These are phyloP conservation scores for Colletotrichum godetiae DNA, from an alignment of 2,329 filamentous ascomycete species.

Conservation along the genomic window DNA sequence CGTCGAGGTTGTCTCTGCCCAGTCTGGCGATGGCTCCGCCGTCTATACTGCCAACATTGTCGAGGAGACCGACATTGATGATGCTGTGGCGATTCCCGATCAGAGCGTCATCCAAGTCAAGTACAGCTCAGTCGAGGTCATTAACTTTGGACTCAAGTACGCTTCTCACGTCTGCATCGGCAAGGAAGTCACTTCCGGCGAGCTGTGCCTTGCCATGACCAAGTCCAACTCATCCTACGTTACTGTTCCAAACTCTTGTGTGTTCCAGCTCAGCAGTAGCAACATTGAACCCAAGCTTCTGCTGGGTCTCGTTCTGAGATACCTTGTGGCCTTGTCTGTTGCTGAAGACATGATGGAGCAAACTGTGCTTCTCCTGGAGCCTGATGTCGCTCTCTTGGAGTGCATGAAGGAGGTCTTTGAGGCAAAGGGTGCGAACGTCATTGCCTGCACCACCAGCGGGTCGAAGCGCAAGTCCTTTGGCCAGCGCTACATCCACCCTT, in stretches of 20 bases:
- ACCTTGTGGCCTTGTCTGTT: slow-evolving; percentile 38
- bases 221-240: slow-evolving; percentile 49
- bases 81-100: neutral
- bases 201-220: slow-evolving; percentile 44
- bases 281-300: slow-evolving; percentile 37
- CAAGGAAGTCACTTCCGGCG: slow-evolving; percentile 39
- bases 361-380: slow-evolving; percentile 47
- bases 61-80: slow-evolving; percentile 33
- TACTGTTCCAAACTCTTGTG: slow-evolving; percentile 37
- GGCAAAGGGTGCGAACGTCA: slow-evolving; percentile 28
- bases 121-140: slow-evolving; percentile 49
- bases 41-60: slow-evolving; percentile 38
- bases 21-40: slow-evolving; percentile 32
- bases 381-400: slow-evolving; percentile 44
- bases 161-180: slow-evolving; percentile 48
- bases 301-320: slow-evolving; percentile 40
- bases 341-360: slow-evolving; percentile 19
- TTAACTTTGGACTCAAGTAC: slow-evolving; percentile 40
- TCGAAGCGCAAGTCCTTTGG: neutral
- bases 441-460: slow-evolving; percentile 39
- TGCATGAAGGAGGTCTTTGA: slow-evolving; percentile 40
- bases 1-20: slow-evolving; percentile 42
- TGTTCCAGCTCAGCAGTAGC: slow-evolving; percentile 31
- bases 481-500: slow-evolving; percentile 41
- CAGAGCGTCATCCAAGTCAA: slow-evolving; percentile 44